Percentiles rank a stretch among this genome's conserved stretches.
phyloP scores from a whole-genome alignment of 1,284 basidiomycete species.

The Cryptococcus sp. region DNA sequence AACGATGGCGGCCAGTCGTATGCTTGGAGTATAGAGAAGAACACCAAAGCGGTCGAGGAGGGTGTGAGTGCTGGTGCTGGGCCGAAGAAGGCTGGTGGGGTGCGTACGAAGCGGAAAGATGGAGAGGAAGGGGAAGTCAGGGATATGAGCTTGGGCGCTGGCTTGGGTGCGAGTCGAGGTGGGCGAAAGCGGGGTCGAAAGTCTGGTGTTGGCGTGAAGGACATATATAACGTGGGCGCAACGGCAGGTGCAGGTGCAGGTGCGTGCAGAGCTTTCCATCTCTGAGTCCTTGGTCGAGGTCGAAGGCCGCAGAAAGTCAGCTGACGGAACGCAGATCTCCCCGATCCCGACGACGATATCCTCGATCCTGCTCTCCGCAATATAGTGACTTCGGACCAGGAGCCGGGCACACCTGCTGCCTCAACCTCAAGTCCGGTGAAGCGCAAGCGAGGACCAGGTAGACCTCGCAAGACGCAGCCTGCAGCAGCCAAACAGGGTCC shows the following conservation, averaged over 20 bases:
- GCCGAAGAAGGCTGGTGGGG: background rate
- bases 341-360: background rate
- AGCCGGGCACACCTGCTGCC: background rate
- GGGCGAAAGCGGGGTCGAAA: slow-evolving; percentile 9
- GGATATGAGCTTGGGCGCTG: slow-evolving; percentile 22
- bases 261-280: background rate
- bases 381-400: background rate
- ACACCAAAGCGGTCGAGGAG: slow-evolving; percentile 3
- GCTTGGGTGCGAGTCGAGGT: slow-evolving; percentile 3
- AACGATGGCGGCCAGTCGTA: slow-evolving; percentile 4
- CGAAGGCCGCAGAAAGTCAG: background rate
- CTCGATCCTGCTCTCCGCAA: background rate
- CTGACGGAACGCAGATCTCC: background rate
- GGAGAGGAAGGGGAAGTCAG: slow-evolving; percentile 29
- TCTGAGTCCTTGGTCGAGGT: background rate
- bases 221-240: too few species aligned
- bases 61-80: background rate
- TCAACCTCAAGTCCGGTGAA: slow-evolving; percentile 3
- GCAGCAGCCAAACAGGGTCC: too few species aligned
- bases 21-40: slow-evolving; percentile 12
- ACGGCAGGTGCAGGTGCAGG: background rate
- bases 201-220: background rate
- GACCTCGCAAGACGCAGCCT: slow-evolving; percentile 4
- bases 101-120: background rate
- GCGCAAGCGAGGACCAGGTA: slow-evolving; percentile 4